Percentiles rank a stretch among this genome's conserved stretches.
Evolutionary conservation across 192 early-diverging fungal genomes (phyloP).

Genomic region (Cetraspora pellucida): DNA sequence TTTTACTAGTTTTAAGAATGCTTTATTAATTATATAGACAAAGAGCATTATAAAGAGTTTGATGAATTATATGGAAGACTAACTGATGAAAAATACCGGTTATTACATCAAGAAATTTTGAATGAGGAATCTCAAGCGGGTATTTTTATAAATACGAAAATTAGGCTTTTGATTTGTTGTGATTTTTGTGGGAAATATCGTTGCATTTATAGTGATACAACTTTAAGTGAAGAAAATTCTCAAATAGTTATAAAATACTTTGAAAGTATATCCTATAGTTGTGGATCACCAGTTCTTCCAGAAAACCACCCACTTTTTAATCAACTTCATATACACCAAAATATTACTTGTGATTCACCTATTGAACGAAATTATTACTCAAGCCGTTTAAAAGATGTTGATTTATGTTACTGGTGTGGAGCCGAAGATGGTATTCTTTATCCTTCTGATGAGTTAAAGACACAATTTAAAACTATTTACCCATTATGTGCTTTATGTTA

Average conservation of each 20-base stretch:
- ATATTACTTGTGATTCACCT: not conserved
- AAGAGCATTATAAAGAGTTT: not conserved
- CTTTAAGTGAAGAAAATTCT: not conserved
- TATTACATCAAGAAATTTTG: not conserved
- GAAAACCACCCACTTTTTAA: not conserved
- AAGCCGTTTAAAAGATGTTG: not conserved
- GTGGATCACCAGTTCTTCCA: not conserved
- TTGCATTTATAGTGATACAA: not conserved
- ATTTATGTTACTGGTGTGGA: not conserved
- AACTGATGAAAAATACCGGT: not conserved
- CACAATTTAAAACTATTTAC: not conserved
- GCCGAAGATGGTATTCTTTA: not conserved
- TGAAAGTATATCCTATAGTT: not conserved
- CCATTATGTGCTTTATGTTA: not conserved
- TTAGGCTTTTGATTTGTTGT: not conserved
- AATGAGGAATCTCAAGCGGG: not conserved
- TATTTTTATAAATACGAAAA: not conserved
- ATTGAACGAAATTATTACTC: not conserved
- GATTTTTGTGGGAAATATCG: not conserved
- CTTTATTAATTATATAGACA: not conserved
- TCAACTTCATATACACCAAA: not conserved
- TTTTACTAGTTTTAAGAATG: not conserved
- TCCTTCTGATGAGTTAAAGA: not conserved
- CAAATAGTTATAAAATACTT: not conserved
- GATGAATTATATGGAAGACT: not conserved